phyloP scores from a whole-genome alignment of 2,329 filamentous ascomycete species.

The Lasiodiplodia citricola region DNA sequence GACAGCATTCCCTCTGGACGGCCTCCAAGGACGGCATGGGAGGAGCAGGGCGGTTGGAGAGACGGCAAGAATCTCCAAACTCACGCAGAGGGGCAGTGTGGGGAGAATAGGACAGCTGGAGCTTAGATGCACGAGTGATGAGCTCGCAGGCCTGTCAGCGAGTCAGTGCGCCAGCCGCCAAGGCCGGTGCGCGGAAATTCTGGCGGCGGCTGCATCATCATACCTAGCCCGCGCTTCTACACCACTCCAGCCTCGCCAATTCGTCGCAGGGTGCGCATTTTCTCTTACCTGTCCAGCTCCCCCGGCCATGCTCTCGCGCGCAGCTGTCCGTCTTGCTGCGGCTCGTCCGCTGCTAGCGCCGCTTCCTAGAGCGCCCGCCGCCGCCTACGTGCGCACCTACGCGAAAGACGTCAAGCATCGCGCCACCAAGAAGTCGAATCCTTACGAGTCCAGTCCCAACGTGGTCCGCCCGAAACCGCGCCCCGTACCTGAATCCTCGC shows the following conservation, averaged over 20 bases:
- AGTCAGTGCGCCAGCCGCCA: slow-evolving; percentile 15
- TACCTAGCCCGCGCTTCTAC: slow-evolving; percentile 14
- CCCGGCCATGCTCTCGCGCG: slow-evolving; percentile 42
- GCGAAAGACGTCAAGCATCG: slow-evolving; percentile 32
- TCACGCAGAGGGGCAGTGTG: slow-evolving; percentile 19
- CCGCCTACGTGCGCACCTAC: slow-evolving; percentile 34
- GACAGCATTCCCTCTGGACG: slow-evolving; percentile 44
- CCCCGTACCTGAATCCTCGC: slow-evolving; percentile 35
- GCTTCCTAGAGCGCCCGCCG: slow-evolving; percentile 36
- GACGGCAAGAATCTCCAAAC: slow-evolving; percentile 13
- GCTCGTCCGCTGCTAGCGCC: slow-evolving; percentile 34
- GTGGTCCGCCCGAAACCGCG: neutral
- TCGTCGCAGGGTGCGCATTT: slow-evolving; percentile 7
- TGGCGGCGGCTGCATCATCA: slow-evolving; percentile 21
- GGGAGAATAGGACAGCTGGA: slow-evolving; percentile 26
- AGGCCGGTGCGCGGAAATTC: slow-evolving; percentile 25
- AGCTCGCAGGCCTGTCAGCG: slow-evolving; percentile 8
- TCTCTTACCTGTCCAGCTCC: slow-evolving; percentile 5
- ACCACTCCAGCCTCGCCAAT: slow-evolving; percentile 20
- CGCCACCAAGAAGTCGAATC: slow-evolving; percentile 29
- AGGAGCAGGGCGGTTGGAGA: slow-evolving; percentile 27
- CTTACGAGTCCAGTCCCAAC: slow-evolving; percentile 32
- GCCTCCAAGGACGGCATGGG: slow-evolving; percentile 42
- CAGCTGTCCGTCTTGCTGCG: slow-evolving; percentile 40
- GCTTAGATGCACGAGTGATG: slow-evolving; percentile 13